Evolutionary conservation across 768 basidiomycete genomes (phyloP), one percentile per base, ranked within the genome.

Genomic region (Pleurotus ostreatus): DNA sequence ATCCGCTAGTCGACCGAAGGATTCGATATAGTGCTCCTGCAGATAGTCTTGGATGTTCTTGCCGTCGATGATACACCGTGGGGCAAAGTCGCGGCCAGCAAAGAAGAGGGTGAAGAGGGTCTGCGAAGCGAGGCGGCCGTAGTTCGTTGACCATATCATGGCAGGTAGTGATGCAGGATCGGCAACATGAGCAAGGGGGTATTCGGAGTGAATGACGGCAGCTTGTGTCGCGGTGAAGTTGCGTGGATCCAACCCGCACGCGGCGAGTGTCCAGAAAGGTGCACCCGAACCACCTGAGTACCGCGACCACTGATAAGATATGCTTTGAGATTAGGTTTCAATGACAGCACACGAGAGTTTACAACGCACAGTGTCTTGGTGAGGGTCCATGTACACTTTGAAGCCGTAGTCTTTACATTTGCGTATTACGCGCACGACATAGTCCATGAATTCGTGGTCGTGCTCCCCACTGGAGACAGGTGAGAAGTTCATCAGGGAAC

Each of bases 101-200:
- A 91, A 98, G 79, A 98, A 98, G 60, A 99, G 81, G 5, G 96
- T 94, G 74, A 96, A 96, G 53, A 97, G 67, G 9, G 94, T 96
- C 66, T 94, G 90, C 16, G 85, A 85, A 49, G 88, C 82, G 25
- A 98, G 85, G 15, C 89, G 91, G 41, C 89, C 85, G 66, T 98
- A 98, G 67, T 98, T 98, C 22, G 96, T 98, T 5, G 86, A 84
- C 97, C 97, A 99, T 59, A 94, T 83, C 97, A 99, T 99, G 47
- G 89, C 84, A 4, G 97, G 96, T 59, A 94, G 79, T 0, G 81
- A 67, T 2, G 82, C 77, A 0, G 96, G 94, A 61, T 88, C 78
- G 4, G 92, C 79, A 0, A 70, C 64, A 45, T 78, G 76, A 0
- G 86, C 71, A 5, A 75, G 64, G 0, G 92, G 88, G 70, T 92